Base-by-base conservation (phyloP, 192 early-diverging fungal species). In the Paraglomus brasilianum region DNA sequence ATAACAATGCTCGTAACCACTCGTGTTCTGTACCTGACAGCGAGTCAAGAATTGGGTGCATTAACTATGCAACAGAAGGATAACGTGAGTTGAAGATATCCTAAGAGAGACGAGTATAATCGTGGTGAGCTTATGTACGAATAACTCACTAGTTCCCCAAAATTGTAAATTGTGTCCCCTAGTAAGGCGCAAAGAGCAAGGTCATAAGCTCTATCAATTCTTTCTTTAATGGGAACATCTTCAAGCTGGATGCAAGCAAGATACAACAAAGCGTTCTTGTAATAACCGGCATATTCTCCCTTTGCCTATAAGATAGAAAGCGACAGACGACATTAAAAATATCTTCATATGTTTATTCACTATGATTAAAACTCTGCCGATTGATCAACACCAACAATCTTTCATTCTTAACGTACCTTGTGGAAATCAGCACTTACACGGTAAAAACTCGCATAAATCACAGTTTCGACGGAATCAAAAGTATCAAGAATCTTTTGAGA, bases 91-190 rank as follows among this genome's bases (percentile, higher is more conserved):
- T 41, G n/a, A 5, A 6, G 41, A n/a, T 8, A 53, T 4, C 5
- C 7, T 21, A 63, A 11, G 13, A 46, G n/a, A 59, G 9, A 46
- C 40, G 15, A 55, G 17, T 22, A 55, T 6, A 14, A 7, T 39
- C 8, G 14, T 2, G 14, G 13, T 39, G 40, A 15, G 8, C 69
- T 3, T 45, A 7, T 14, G 11, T 14, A 8, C 2, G 0, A 15
- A 48, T 58, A 72, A 50, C 80, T 82, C 80, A 98, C 89, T 80
- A 99, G 79, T 74, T 98, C 95, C 51, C 97, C 97, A 90, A 99
- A 99, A 82, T 98, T 98, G 81, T 99, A 99, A 47, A 99, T 91
- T 15, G 86, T 93, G 56, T 97, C 94, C 21, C 96, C 95, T 6
- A 99, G 81, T 46, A 99, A 74, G 4, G 96, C 97, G 5, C 92